These are phyloP conservation scores for Mucor racemosus DNA, from an alignment of 371 early-diverging fungal species.

Conservation along the genomic window DNA sequence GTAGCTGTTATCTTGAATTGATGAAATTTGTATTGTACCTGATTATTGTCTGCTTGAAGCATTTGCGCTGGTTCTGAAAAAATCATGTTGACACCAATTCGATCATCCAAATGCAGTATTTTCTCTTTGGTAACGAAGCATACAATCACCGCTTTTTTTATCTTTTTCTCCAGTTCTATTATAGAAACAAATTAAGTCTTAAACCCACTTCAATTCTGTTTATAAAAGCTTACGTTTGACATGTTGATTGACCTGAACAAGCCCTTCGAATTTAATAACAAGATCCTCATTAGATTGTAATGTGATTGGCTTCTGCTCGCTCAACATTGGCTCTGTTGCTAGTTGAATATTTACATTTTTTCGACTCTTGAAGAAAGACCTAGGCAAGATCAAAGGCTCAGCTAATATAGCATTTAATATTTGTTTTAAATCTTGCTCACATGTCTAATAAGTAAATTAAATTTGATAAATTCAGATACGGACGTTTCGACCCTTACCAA, in stretches of 20 bases:
- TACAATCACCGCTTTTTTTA: conserved; percentile 36
- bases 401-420: conserved; percentile 28
- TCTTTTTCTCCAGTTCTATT: conserved; percentile 19
- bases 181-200: neutral
- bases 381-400: conserved; percentile 34
- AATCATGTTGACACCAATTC: conserved; percentile 36
- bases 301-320: conserved; percentile 30
- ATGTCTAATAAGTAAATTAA: conserved; percentile 12
- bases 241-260: conserved; percentile 25
- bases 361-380: conserved; percentile 35
- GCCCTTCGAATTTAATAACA: conserved; percentile 44
- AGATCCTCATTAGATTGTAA: conserved; percentile 34
- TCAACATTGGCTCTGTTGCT: conserved; percentile 36
- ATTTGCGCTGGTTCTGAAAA: conserved; percentile 37
- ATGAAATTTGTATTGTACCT: neutral
- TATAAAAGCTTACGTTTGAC: conserved; percentile 19
- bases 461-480: neutral
- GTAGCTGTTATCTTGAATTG: neutral
- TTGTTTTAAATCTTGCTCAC: conserved; percentile 21
- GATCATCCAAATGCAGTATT: conserved; percentile 32
- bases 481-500: conserved; percentile 10
- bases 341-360: conserved; percentile 37
- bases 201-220: too few species aligned
- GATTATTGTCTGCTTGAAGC: conserved; percentile 3
- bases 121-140: conserved; percentile 40